Evolutionary conservation across 352 stramenopile species (phyloP).

Genomic region (Pythium apleroticum): DNA sequence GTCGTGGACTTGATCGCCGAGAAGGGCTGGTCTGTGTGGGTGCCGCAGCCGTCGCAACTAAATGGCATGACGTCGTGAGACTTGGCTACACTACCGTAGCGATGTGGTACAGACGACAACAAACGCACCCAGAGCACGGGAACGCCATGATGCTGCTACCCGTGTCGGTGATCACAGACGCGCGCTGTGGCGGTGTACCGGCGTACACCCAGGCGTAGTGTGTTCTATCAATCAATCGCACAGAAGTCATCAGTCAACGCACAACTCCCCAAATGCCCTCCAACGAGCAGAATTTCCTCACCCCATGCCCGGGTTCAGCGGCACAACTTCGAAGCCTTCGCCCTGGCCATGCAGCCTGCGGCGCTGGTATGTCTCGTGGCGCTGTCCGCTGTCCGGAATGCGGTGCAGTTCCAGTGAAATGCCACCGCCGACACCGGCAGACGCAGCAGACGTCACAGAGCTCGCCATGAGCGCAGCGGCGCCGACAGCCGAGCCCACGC

Average conservation of each 20-base stretch:
- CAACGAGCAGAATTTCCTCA: constrained; percentile 15
- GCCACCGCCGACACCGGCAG: neutral
- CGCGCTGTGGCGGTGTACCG: constrained; percentile 73
- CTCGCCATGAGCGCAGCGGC: constrained; percentile 2
- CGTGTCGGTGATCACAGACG: constrained; percentile 83
- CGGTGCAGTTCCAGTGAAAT: constrained; percentile 29
- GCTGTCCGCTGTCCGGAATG: constrained; percentile 11
- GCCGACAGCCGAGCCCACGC: neutral
- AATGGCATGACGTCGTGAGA: neutral
- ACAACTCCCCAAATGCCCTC: neutral
- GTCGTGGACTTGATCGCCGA: constrained; percentile 58
- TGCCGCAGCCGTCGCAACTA: constrained; percentile 63
- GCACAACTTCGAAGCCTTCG: constrained; percentile 50
- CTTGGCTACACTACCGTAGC: neutral
- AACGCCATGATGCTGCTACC: constrained; percentile 80
- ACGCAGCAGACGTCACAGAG: neutral
- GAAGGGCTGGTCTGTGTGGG: constrained; percentile 78
- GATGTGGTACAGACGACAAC: neutral
- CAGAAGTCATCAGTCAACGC: constrained; percentile 7
- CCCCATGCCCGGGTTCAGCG: constrained; percentile 66
- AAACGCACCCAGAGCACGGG: constrained; percentile 61
- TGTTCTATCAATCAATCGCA: constrained; percentile 36
- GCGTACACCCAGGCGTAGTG: constrained; percentile 87
- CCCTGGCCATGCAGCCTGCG: constrained; percentile 40
- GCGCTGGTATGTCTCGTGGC: constrained; percentile 45